phyloP scores from a whole-genome alignment of 2,329 filamentous ascomycete genomes.

The Fusarium hostae region DNA sequence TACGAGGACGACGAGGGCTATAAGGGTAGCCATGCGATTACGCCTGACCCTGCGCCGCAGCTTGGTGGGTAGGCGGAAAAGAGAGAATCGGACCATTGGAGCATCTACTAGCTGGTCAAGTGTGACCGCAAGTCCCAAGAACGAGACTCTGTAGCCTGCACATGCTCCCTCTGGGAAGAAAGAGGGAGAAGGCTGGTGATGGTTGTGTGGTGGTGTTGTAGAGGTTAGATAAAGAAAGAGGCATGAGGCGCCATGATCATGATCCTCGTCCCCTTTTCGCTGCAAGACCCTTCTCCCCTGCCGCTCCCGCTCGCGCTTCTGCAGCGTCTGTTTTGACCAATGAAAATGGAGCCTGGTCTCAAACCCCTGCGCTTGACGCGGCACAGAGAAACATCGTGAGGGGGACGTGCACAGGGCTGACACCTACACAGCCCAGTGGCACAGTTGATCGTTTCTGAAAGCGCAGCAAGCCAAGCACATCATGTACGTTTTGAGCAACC shows the following conservation, averaged over 20 bases:
- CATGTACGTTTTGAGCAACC: background rate
- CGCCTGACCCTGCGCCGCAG: slow-evolving; percentile 68
- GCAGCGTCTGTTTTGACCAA: slow-evolving; percentile 36
- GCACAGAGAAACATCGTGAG: background rate
- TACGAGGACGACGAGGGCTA: slow-evolving; percentile 53
- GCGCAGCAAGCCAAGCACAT: slow-evolving; percentile 21
- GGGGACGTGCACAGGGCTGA: slow-evolving; percentile 37
- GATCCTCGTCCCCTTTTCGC: too few relatives aligned
- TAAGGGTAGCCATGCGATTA: slow-evolving; percentile 67
- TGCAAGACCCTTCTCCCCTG: too few relatives aligned
- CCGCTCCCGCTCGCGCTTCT: slow-evolving; percentile 16
- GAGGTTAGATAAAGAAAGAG: slow-evolving; percentile 6
- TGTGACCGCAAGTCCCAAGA: slow-evolving; percentile 38
- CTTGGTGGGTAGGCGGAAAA: slow-evolving; percentile 66
- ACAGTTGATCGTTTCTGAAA: slow-evolving; percentile 16
- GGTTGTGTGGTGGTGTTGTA: slow-evolving; percentile 22
- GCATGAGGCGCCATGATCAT: too few relatives aligned
- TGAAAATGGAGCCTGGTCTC: slow-evolving; percentile 1
- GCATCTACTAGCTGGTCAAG: slow-evolving; percentile 26
- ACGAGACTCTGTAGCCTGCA: slow-evolving; percentile 32
- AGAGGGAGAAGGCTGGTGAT: slow-evolving; percentile 12
- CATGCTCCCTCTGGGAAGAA: slow-evolving; percentile 39
- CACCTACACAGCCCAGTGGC: slow-evolving; percentile 39
- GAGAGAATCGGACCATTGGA: slow-evolving; percentile 55
- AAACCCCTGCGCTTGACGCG: slow-evolving; percentile 1